Evolutionary conservation across 148 eudicot genomes (phyloP).

Genomic region (Fagopyrum esculentum): DNA sequence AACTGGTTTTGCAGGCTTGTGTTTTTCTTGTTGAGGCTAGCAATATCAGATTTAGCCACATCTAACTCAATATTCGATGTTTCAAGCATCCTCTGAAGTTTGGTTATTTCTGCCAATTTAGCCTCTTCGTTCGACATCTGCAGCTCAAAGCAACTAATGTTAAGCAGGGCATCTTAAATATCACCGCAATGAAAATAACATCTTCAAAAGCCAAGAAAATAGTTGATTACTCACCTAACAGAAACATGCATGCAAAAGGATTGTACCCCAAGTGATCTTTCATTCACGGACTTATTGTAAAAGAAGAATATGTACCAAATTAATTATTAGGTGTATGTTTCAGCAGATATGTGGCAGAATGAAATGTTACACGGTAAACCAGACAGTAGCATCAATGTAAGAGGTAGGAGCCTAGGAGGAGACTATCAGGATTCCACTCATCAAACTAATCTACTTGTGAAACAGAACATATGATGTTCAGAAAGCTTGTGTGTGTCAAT

Average conservation of each 20-base stretch:
- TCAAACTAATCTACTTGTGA: not conserved
- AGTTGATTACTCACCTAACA: not conserved
- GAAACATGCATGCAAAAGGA: not conserved
- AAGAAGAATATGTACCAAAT: not conserved
- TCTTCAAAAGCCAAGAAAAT: not conserved
- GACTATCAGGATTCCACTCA: not conserved
- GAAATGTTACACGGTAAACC: not conserved
- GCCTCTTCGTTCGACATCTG: constrained; percentile 87
- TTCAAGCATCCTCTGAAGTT: constrained; percentile 58
- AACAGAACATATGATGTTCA: not conserved
- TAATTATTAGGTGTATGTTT: not conserved
- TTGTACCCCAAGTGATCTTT: not conserved
- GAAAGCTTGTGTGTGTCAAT: not conserved
- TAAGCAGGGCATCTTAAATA: not conserved
- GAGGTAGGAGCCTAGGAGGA: not conserved
- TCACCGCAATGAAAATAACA: not conserved
- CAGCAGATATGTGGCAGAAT: not conserved
- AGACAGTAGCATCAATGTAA: not conserved
- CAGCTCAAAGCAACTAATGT: constrained; percentile 15
- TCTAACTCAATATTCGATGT: constrained; percentile 60
- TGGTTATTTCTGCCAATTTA: constrained; percentile 58
- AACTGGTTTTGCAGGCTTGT: constrained; percentile 53
- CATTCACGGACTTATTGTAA: not conserved
- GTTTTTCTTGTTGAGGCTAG: constrained; percentile 59
- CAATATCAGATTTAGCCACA: constrained; percentile 70